These are phyloP conservation scores for Cephaloascus fragrans DNA, from an alignment of 805 yeast genomes.

Conservation along the genomic window DNA sequence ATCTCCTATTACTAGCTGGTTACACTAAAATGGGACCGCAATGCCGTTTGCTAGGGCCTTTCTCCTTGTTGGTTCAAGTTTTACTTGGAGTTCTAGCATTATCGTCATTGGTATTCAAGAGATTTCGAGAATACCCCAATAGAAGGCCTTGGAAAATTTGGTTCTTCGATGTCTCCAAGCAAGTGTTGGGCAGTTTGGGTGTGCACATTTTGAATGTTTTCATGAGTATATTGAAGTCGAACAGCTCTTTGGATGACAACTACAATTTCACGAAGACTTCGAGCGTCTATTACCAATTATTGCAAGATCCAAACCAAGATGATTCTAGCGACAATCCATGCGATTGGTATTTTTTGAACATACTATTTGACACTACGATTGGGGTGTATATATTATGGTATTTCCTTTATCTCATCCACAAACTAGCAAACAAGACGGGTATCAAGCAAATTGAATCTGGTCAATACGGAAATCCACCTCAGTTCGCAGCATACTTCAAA, in stretches of 20 bases:
- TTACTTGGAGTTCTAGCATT: conserved; percentile 71
- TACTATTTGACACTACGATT: conserved; percentile 84
- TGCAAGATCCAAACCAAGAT: conserved; percentile 3
- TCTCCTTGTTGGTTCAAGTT: conserved; percentile 71
- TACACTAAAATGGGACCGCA: conserved; percentile 6
- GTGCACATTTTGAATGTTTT: conserved; percentile 72
- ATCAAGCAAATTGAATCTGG: conserved; percentile 42
- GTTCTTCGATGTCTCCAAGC: conserved; percentile 86
- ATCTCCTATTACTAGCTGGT: too few species aligned
- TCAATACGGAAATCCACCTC: conserved; percentile 60
- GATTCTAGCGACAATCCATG: conserved; percentile 59
- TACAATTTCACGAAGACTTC: background rate
- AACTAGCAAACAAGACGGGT: conserved; percentile 29
- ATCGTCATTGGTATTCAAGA: conserved; percentile 61
- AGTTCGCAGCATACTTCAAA: conserved; percentile 53
- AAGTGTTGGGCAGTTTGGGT: conserved; percentile 77
- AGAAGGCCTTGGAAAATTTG: conserved; percentile 84
- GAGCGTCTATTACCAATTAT: background rate
- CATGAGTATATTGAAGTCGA: conserved; percentile 50
- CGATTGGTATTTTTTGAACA: conserved; percentile 88
- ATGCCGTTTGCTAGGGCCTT: conserved; percentile 63
- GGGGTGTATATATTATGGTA: conserved; percentile 80
- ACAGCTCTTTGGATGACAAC: conserved; percentile 9
- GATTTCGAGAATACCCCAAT: conserved; percentile 69
- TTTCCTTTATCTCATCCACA: conserved; percentile 42